phyloP scores from a whole-genome alignment of 148 eudicot genomes.

The Cornus controversa region DNA sequence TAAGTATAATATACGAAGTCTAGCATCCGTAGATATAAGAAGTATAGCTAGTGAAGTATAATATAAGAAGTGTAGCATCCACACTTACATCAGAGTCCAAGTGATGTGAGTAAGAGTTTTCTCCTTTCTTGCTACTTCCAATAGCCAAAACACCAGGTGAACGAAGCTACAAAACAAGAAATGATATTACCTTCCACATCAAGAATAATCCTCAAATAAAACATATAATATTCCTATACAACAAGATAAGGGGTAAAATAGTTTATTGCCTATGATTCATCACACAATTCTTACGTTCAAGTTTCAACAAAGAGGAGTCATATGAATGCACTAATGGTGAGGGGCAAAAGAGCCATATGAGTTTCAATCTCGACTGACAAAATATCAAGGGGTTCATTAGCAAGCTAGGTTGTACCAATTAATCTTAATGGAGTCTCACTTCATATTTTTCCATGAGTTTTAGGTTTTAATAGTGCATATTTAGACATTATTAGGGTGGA shows the following conservation, averaged over 20 bases:
- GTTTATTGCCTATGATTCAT: neutral
- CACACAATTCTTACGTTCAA: neutral
- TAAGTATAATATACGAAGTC: neutral
- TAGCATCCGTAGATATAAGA: slow-evolving; percentile 3
- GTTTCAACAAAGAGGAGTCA: neutral
- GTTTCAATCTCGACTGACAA: neutral
- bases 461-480: too few relatives aligned
- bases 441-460: too few relatives aligned
- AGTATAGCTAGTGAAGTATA: too few relatives aligned
- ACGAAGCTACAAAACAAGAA: slow-evolving; percentile 60
- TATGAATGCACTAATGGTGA: neutral
- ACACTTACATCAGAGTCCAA: slow-evolving; percentile 92
- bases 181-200: slow-evolving; percentile 1
- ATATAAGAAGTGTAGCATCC: slow-evolving; percentile 6
- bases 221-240: neutral
- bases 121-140: slow-evolving; percentile 99
- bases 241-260: neutral
- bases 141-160: slow-evolving; percentile 98
- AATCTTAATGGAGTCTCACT: too few relatives aligned
- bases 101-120: slow-evolving; percentile 98
- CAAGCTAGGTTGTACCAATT: neutral
- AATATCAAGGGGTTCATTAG: neutral
- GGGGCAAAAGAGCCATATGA: too few relatives aligned
- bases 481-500: too few relatives aligned
- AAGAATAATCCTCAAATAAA: neutral